Evolutionary conservation across 164 flowering plant species (phyloP).

Genomic region (Vitis labrusca): DNA sequence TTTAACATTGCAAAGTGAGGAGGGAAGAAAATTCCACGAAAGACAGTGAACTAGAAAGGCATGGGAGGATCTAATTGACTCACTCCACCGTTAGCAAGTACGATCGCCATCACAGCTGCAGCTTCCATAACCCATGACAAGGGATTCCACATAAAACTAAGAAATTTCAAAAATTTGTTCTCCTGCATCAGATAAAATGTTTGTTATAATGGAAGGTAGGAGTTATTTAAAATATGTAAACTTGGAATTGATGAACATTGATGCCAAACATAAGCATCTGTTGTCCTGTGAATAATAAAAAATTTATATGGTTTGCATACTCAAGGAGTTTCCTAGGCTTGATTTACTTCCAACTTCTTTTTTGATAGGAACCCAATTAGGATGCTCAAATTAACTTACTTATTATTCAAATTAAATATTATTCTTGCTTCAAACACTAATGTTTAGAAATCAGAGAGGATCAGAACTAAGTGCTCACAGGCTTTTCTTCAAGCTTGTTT

Average conservation of each 20-base stretch:
- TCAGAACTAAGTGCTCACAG: conserved; percentile 33
- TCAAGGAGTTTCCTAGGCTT: neutral
- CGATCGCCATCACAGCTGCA: conserved; percentile 83
- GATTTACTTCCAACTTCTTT: neutral
- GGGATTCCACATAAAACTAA: conserved; percentile 93
- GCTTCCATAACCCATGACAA: conserved; percentile 91
- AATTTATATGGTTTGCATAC: too few species aligned
- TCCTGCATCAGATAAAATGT: conserved; percentile 47
- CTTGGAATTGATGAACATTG: neutral
- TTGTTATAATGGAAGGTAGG: neutral
- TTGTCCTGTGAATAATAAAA: neutral
- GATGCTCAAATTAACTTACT: neutral
- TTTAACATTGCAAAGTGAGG: neutral
- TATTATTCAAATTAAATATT: neutral
- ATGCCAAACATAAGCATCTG: neutral
- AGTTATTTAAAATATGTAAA: too few species aligned
- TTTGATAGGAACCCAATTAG: neutral
- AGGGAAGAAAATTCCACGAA: neutral
- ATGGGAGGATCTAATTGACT: conserved; percentile 23
- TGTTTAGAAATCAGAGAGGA: neutral
- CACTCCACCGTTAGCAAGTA: conserved; percentile 88
- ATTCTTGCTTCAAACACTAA: neutral
- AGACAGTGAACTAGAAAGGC: conserved; percentile 1
- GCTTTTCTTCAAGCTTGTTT: conserved; percentile 83
- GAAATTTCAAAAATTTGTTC: conserved; percentile 83